Evolutionary conservation across 2,329 filamentous ascomycete genomes (phyloP), one percentile per base, ranked within the genome.

Genomic region (Calonectria fujianensis): DNA sequence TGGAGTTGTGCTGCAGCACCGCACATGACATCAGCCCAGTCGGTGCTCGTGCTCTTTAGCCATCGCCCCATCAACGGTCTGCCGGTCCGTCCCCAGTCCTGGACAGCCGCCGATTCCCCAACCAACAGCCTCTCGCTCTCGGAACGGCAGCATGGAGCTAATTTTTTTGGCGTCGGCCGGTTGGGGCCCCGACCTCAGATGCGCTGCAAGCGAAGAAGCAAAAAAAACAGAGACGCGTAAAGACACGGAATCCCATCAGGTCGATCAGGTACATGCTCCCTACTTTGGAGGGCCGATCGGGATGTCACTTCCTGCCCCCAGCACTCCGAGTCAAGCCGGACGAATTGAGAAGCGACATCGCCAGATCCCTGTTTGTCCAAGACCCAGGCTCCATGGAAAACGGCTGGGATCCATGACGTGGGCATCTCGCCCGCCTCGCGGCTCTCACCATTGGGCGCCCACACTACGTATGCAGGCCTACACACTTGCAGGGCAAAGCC

Each of bases 401-500:
- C 45, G 48, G 35, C 69, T 54, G 69, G 67, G 67, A 35, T 70
- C 73, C 79, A 81, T 80, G 79, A 80, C 79, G 79, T 80, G 79
- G 79, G 78, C 77, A 74, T 74, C 72, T 75, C 68, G 69, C 77
- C 72, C 78, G 65, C 74, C 79, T 75, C 74, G 71, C 78, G 71
- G 70, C 41, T 65, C 67, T 75, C 64, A 74, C 74, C 69, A 78
- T 79, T 80, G 77, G 78, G 69, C 74, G 75, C 74, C 63, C 73
- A 80, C 70, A 39, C 67, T 70, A 70, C 69, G 66, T 54, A 59
- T 63, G 70, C 59, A 75, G 45, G 70, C 65, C 69, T 51, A 54
- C 75, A 68, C 69, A 59, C 75, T 69, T 80, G 79, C 77, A 80
- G 76, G 72, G 72, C 74, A 73, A 78, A 79, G 78, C 78, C 78